Percentiles rank a stretch among this genome's conserved stretches.
phyloP scores from a whole-genome alignment of 2,329 filamentous ascomycete genomes.

The Lachnellula hyalina region DNA sequence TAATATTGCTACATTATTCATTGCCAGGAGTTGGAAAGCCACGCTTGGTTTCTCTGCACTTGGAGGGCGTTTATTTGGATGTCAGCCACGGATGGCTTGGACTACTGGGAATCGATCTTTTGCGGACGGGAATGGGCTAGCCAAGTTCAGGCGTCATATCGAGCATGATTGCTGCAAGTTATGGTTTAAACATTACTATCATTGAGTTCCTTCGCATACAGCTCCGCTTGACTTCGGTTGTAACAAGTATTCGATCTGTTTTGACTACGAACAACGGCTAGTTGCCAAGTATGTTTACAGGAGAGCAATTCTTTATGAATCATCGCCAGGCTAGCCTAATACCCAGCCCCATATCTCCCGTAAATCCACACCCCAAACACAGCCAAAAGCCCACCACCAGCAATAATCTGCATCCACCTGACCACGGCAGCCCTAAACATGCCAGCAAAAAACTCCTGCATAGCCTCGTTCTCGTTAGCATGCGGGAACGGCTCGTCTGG shows the following conservation, averaged over 20 bases:
- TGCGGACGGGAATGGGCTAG: background rate
- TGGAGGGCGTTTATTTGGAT: background rate
- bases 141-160: background rate
- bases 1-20: background rate
- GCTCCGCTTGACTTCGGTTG: too few relatives aligned
- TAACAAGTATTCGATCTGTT: too few relatives aligned
- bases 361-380: background rate
- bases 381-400: background rate
- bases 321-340: too few relatives aligned
- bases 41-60: background rate
- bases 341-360: too few relatives aligned
- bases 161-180: too few relatives aligned
- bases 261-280: too few relatives aligned
- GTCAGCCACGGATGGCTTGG: background rate
- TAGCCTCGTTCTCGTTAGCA: conserved; percentile 23
- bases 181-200: too few relatives aligned
- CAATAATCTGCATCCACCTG: conserved; percentile 9
- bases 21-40: background rate
- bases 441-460: conserved; percentile 7
- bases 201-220: too few relatives aligned
- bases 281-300: too few relatives aligned
- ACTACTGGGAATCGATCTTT: background rate
- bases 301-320: too few relatives aligned
- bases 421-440: conserved; percentile 3
- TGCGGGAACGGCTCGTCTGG: conserved; percentile 30